Base-by-base conservation (phyloP, 2,329 filamentous ascomycete species). In the Ilyonectria mors-panacis region DNA sequence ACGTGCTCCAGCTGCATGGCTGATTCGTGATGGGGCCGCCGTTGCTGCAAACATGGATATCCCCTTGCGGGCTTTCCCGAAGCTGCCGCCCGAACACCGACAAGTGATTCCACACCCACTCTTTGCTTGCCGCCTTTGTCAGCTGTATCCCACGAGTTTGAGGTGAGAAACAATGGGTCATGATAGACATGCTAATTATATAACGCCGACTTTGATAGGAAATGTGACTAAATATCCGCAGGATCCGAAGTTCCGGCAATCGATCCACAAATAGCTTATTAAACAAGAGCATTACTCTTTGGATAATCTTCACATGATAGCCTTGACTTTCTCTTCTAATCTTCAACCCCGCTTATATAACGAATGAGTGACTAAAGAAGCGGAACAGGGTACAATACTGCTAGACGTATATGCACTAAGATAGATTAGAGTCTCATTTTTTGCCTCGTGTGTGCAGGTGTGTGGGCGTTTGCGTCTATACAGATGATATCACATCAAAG, bases 31-130 rank as follows among this genome's bases (percentile, higher is more conserved):
- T 35, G 60, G 56, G 35, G 57, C 39, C 26, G 50, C 23, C 12
- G 50, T 30, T 21, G 53, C 62, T 62, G 66, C 63, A 55, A 39
- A 13, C 62, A 65, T 66, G 62, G 58, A 57, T 61, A 47, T 47
- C 17, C 53, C 53, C 62, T 65, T 61, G 62, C 57, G 61, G 63
- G 44, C 45, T 61, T 57, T 60, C 57, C 63, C 57, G 63, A 65
- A 44, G 35, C 57, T 65, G 51, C 57, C 57, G 63, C 30, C 17
- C 15, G 17, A n/a, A 50, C 30, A 42, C 6, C n/a, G 6, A 50
- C 21, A 13, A 19, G 39, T 59, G 17, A 60, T 48, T 48, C 37
- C 51, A 51, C 13, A 10, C 26, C 39, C 28, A 39, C 55, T 37
- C 37, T 61, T 33, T 21, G 13, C 42, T 48, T 51, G n/a, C 19